These are phyloP conservation scores for Lentinula boryana DNA, from an alignment of 768 basidiomycete genomes.

Conservation along the genomic window DNA sequence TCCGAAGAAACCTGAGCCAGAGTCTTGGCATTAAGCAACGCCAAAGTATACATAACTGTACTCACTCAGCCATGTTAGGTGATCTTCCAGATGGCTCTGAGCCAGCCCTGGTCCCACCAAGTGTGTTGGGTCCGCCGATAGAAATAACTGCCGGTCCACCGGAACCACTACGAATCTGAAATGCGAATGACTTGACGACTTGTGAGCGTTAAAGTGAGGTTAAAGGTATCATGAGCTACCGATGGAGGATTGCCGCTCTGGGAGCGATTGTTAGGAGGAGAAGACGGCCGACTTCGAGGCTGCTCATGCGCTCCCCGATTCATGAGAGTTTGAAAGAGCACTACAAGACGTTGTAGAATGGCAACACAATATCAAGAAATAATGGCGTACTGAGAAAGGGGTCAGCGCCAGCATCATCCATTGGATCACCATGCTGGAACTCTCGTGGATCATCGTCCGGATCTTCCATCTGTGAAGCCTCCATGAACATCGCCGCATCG, in stretches of 20 bases:
- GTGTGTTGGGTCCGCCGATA: conserved; percentile 26
- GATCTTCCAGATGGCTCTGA: conserved; percentile 21
- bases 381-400: conserved; percentile 40
- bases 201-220: not conserved
- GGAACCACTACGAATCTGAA: conserved; percentile 27
- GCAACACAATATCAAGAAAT: not conserved
- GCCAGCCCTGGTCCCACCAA: conserved; percentile 7
- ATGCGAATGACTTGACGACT: conserved; percentile 14
- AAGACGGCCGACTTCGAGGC: conserved; percentile 2
- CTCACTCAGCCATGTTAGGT: conserved; percentile 52
- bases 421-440: conserved; percentile 38
- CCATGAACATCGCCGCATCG: not conserved
- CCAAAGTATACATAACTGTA: conserved; percentile 2
- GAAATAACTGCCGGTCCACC: conserved; percentile 26
- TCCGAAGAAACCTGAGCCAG: conserved; percentile 27
- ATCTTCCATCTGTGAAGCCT: conserved; percentile 62
- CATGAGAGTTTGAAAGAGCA: conserved; percentile 16
- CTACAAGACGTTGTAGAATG: conserved; percentile 1
- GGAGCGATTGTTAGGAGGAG: not conserved
- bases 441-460: conserved; percentile 69
- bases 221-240: not conserved
- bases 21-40: not conserved
- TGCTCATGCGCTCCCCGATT: conserved; percentile 12
- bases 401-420: conserved; percentile 35
- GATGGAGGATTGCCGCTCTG: not conserved